phyloP scores from a whole-genome alignment of 495 filamentous ascomycete genomes.

The Xylaria venustula region DNA sequence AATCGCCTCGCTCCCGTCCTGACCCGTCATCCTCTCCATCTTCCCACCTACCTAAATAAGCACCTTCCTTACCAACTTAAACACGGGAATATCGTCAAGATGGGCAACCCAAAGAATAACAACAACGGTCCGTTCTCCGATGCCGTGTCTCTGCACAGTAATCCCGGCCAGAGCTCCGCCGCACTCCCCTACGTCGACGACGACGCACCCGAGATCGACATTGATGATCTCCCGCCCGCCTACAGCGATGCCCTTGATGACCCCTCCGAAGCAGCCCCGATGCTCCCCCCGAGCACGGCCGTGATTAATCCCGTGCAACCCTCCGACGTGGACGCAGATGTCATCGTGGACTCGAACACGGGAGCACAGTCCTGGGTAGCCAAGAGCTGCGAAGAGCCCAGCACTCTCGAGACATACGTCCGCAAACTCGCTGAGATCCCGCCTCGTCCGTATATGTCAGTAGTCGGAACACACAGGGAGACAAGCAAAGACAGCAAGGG shows the following conservation, averaged over 20 bases:
- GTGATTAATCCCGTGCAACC: background rate
- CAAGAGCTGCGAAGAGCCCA: slow-evolving; percentile 40
- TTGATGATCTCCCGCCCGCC: slow-evolving; percentile 27
- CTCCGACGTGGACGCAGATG: slow-evolving; percentile 12
- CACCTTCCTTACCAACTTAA: too few relatives aligned
- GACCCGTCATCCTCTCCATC: too few relatives aligned
- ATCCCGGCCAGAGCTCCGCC: slow-evolving; percentile 17
- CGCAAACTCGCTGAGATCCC: slow-evolving; percentile 38
- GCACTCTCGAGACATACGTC: slow-evolving; percentile 43
- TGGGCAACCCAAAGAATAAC: slow-evolving; percentile 1
- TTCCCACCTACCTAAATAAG: too few relatives aligned
- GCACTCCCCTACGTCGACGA: slow-evolving; percentile 12
- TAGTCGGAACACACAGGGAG: slow-evolving; percentile 52
- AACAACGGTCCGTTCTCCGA: slow-evolving; percentile 1
- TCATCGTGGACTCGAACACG: slow-evolving; percentile 22
- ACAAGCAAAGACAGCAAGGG: slow-evolving; percentile 36
- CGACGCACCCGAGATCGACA: slow-evolving; percentile 19
- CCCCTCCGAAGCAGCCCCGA: slow-evolving; percentile 16
- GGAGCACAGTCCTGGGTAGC: slow-evolving; percentile 38
- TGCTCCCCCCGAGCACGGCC: slow-evolving; percentile 12
- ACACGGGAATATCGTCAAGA: background rate
- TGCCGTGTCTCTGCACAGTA: slow-evolving; percentile 23
- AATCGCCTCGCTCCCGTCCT: too few relatives aligned
- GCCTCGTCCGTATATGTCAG: slow-evolving; percentile 44
- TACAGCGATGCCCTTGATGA: slow-evolving; percentile 21